Conservation (phyloP, 805 yeast species). For the Monosporozyma unispora region DNA sequence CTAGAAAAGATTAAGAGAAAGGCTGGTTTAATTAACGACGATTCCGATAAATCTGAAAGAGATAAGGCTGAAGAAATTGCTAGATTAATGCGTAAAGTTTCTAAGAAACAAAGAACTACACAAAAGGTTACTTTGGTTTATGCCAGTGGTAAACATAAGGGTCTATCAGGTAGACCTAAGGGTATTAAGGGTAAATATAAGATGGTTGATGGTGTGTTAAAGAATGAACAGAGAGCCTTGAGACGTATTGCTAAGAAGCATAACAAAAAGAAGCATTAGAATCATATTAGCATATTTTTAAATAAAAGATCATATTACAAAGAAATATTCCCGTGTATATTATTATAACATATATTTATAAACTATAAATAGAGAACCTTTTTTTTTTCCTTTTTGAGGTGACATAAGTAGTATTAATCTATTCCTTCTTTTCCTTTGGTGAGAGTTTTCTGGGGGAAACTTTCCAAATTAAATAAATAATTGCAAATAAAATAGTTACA, state of each 20-base stretch:
- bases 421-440: background rate
- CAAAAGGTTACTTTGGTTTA: slow-evolving; percentile 85
- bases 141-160: slow-evolving; percentile 78
- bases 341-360: background rate
- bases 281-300: background rate
- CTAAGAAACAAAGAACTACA: slow-evolving; percentile 58
- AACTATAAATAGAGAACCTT: background rate
- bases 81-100: slow-evolving; percentile 70
- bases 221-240: slow-evolving; percentile 93
- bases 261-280: slow-evolving; percentile 40
- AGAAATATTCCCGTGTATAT: background rate
- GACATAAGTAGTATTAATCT: background rate
- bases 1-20: slow-evolving; percentile 86
- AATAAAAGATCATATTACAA: slow-evolving; percentile 1
- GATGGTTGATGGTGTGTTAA: slow-evolving; percentile 98
- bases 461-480: slow-evolving; percentile 15
- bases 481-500: slow-evolving; percentile 28
- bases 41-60: slow-evolving; percentile 74
- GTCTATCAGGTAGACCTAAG: slow-evolving; percentile 88
- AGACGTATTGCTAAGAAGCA: slow-evolving; percentile 82
- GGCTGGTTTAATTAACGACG: slow-evolving; percentile 85
- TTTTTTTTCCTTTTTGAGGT: background rate
- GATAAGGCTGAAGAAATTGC: slow-evolving; percentile 93
- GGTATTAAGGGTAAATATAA: slow-evolving; percentile 96
- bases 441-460: background rate